Evolutionary conservation across 768 basidiomycete genomes (phyloP).

Genomic region (Boletales sp.): DNA sequence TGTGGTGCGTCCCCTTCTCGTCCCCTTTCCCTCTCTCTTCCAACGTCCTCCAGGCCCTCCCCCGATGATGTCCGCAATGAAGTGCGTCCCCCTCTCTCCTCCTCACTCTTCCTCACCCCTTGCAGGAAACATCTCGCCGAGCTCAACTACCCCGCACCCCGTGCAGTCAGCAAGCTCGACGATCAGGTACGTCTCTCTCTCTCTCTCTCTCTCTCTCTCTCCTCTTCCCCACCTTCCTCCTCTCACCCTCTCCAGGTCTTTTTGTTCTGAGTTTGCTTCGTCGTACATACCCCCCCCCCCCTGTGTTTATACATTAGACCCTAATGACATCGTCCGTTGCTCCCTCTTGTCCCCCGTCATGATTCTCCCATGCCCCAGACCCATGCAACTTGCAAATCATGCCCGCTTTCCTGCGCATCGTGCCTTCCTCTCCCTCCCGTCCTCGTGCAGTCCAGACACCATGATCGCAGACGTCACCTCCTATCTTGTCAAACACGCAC

Average conservation of each 20-base stretch:
- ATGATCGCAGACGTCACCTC: slow-evolving; percentile 39
- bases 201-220: too few relatives aligned
- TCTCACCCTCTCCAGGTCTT: slow-evolving; percentile 35
- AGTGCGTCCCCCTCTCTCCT: slow-evolving; percentile 41
- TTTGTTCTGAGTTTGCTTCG: slow-evolving; percentile 30
- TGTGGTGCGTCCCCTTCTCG: slow-evolving; percentile 58
- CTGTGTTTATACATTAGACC: too few relatives aligned
- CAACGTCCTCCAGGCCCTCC: slow-evolving; percentile 49
- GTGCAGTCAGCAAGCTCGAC: slow-evolving; percentile 87
- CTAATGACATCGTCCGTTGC: background rate
- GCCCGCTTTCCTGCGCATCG: slow-evolving; percentile 42
- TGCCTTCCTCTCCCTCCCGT: slow-evolving; percentile 13
- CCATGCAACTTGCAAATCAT: too few relatives aligned
- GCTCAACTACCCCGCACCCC: slow-evolving; percentile 83
- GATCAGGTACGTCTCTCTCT: slow-evolving; percentile 72
- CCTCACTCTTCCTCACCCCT: slow-evolving; percentile 2
- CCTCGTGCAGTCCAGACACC: slow-evolving; percentile 22
- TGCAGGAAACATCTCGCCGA: slow-evolving; percentile 83
- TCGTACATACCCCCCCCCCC: background rate
- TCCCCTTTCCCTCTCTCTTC: background rate
- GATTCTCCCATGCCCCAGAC: too few relatives aligned
- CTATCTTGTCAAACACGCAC: slow-evolving; percentile 36
- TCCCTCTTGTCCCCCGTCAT: too few relatives aligned
- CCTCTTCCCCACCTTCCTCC: too few relatives aligned
- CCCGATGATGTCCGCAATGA: slow-evolving; percentile 78